phyloP scores from a whole-genome alignment of 768 basidiomycete genomes.

The Rhodosporidiobolus odoratus region DNA sequence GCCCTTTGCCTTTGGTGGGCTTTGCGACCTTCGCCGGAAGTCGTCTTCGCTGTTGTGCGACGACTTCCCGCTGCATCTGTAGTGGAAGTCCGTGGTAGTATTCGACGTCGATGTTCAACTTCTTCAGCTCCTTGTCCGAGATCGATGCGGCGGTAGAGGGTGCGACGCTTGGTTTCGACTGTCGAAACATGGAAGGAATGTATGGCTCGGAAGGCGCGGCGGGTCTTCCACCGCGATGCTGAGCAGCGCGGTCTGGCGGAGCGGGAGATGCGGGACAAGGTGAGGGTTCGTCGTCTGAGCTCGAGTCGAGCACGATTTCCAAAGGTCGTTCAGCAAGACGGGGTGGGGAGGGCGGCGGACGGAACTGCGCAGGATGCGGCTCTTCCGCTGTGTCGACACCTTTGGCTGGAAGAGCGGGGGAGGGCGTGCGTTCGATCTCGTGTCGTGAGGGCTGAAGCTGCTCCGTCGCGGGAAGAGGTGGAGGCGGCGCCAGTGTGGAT shows the following conservation, averaged over 20 bases:
- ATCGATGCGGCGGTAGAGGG: background rate
- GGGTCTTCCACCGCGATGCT: background rate
- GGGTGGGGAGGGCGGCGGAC: background rate
- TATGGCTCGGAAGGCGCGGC: background rate
- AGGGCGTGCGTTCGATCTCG: background rate
- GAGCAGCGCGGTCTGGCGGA: too few species aligned
- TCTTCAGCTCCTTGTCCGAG: conserved; percentile 53
- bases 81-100: conserved; percentile 63
- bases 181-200: conserved; percentile 41
- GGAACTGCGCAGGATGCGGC: background rate
- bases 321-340: background rate
- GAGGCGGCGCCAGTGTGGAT: background rate
- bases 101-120: conserved; percentile 66
- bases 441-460: too few species aligned
- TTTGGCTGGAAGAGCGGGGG: background rate
- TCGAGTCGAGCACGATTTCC: conserved; percentile 34
- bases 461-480: background rate
- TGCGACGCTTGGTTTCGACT: background rate
- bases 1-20: background rate
- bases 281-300: background rate
- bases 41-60: conserved; percentile 49
- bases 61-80: conserved; percentile 67
- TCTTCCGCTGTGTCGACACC: background rate
- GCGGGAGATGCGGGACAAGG: background rate
- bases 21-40: conserved; percentile 20